These are phyloP conservation scores for Phytopythium aichiense DNA, from an alignment of 352 stramenopile species.

Conservation along the genomic window DNA sequence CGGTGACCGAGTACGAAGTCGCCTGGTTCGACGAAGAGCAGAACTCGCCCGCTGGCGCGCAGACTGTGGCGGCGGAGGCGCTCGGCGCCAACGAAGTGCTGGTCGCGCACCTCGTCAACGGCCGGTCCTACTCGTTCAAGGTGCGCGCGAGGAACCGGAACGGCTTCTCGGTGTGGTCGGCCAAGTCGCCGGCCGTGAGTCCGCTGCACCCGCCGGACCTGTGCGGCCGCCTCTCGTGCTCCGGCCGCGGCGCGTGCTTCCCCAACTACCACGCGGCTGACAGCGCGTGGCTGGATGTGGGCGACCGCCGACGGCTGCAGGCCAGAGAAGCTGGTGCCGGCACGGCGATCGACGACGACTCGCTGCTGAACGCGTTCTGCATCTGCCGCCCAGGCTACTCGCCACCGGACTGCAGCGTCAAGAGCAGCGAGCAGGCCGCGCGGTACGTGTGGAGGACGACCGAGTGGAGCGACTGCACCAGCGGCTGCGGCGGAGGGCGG, in stretches of 20 bases:
- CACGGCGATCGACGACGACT: slow-evolving; percentile 20
- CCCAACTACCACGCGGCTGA: slow-evolving; percentile 42
- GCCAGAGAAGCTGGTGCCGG: slow-evolving; percentile 5
- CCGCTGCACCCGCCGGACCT: slow-evolving; percentile 66
- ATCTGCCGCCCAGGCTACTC: slow-evolving; percentile 60
- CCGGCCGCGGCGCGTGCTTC: slow-evolving; percentile 63
- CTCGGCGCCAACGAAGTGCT: slow-evolving; percentile 14
- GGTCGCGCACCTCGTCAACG: slow-evolving; percentile 48
- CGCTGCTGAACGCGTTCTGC: slow-evolving; percentile 31
- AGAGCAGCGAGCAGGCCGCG: slow-evolving; percentile 21
- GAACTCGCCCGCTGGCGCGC: slow-evolving; percentile 34
- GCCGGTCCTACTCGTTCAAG: slow-evolving; percentile 66
- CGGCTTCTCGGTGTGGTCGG: slow-evolving; percentile 63
- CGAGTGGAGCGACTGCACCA: slow-evolving; percentile 53
- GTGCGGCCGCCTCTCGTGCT: slow-evolving; percentile 58
- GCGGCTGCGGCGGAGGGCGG: slow-evolving; percentile 58
- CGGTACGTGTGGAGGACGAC: slow-evolving; percentile 49
- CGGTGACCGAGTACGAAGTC: slow-evolving; percentile 58
- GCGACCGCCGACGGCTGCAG: neutral
- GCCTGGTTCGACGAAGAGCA: slow-evolving; percentile 54
- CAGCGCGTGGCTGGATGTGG: neutral
- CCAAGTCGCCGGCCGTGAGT: slow-evolving; percentile 66
- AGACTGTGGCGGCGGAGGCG: slow-evolving; percentile 17
- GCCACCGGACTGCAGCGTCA: slow-evolving; percentile 62
- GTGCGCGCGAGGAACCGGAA: slow-evolving; percentile 61